Base-by-base conservation (phyloP, 2,329 filamentous ascomycete species). In the Sporothrix mexicana region DNA sequence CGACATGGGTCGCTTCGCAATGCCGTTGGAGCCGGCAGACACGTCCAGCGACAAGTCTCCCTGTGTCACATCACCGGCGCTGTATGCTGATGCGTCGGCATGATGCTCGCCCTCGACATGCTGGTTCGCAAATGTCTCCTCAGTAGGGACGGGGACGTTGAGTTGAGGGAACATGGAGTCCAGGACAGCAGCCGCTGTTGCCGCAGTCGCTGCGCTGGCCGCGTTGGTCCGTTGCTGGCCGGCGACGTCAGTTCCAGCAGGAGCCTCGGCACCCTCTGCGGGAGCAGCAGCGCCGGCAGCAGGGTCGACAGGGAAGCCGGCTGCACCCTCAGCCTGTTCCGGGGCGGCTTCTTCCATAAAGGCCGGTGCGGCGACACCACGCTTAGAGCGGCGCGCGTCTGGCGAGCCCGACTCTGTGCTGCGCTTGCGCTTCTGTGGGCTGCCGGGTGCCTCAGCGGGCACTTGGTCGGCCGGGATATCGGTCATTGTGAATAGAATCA, bases 71-170 rank as follows among this genome's bases (percentile, higher is more conserved):
- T 82, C 79, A 47, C 80, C 77, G 20, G 78, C 77, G 68, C 79
- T 80, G 51, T 81, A 80, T 0, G 79, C 73, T 9, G 75, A 73
- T 8, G 70, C 25, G 51, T 77, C 75, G 55, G 69, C 68, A 41
- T 74, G 73, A 69, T 79, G 80, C 13, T 84, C 83, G 59, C 77
- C 79, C 13, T 81, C 80, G 2, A 82, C 57, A 20, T 74, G 79
- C 77, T 89, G 87, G n/a, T 84, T 83, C 6, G 86, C 86, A 78
- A 90, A 90, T 17, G 88, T 86, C 80, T 89, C 87, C 77, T 89
- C 87, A 0, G 88, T 89, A 2, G 86, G 83, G 25, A 85, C 83
- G 2, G 88, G 87, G 2, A 89, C 85, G 75, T 89, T 87, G 2
- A 90, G 81, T 1, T 87, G 88, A 5, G 88, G 88, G 77, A 88